Percentiles rank a stretch among this genome's conserved stretches.
Conservation (phyloP, 768 basidiomycete species). For the Coprinellus aureogranulatus region DNA sequence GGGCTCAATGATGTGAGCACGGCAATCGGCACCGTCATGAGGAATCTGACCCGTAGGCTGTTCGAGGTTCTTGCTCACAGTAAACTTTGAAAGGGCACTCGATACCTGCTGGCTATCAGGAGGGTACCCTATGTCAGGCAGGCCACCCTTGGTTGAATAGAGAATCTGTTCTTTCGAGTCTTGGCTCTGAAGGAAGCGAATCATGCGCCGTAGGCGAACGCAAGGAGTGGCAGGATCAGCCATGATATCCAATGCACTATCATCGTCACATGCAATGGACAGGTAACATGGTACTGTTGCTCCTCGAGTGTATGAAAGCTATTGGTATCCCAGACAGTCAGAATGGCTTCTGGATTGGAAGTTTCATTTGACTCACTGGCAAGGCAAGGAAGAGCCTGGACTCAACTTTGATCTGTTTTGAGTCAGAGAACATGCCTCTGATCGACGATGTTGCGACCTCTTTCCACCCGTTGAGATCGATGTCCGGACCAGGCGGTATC, state of each 20-base stretch:
- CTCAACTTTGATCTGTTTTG: background rate
- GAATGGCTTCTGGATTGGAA: background rate
- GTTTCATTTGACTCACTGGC: conserved; percentile 23
- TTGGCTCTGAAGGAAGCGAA: conserved; percentile 11
- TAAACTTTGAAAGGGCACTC: too few relatives aligned
- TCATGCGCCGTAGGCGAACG: conserved; percentile 18
- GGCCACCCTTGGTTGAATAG: too few relatives aligned
- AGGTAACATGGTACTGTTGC: conserved; percentile 28
- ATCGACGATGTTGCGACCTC: background rate
- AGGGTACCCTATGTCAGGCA: too few relatives aligned
- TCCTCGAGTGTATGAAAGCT: conserved; percentile 32
- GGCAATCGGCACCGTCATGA: too few relatives aligned
- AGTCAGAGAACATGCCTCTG: background rate
- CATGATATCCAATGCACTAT: conserved; percentile 22
- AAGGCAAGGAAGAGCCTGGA: conserved; percentile 24
- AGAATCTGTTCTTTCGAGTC: too few relatives aligned
- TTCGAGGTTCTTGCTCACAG: too few relatives aligned
- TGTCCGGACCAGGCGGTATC: background rate
- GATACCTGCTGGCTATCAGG: too few relatives aligned
- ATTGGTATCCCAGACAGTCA: background rate
- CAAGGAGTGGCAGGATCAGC: conserved; percentile 15
- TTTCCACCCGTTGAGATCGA: background rate
- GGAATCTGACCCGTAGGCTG: too few relatives aligned
- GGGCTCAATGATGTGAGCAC: too few relatives aligned
- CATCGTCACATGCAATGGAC: conserved; percentile 19